Evolutionary conservation across 257 asterid species (phyloP).

Genomic region (Solanum arcanum): DNA sequence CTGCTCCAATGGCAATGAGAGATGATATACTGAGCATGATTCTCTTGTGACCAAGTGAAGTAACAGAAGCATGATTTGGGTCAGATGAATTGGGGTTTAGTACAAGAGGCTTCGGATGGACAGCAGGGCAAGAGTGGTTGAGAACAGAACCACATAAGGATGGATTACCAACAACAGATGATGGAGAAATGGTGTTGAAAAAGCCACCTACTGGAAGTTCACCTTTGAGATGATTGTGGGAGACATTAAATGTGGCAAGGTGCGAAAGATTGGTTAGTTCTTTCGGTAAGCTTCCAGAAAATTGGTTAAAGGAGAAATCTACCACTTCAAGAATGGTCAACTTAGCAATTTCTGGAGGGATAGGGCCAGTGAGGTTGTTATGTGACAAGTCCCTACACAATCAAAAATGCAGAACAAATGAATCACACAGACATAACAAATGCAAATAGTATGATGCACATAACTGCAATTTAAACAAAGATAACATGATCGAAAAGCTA

Average conservation of each 20-base stretch:
- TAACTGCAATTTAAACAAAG: background rate
- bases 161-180: slow-evolving; percentile 66
- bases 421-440: background rate
- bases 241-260: slow-evolving; percentile 48
- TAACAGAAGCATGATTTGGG: slow-evolving; percentile 31
- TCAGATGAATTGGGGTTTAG: slow-evolving; percentile 71
- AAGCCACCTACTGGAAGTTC: slow-evolving; percentile 81
- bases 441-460: background rate
- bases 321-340: slow-evolving; percentile 44
- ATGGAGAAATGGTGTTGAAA: slow-evolving; percentile 54
- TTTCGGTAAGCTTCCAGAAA: slow-evolving; percentile 62
- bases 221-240: slow-evolving; percentile 64
- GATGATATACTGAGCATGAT: slow-evolving; percentile 67
- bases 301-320: slow-evolving; percentile 66
- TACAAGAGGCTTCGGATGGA: slow-evolving; percentile 77
- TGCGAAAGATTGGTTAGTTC: slow-evolving; percentile 54
- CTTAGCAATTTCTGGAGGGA: slow-evolving; percentile 43
- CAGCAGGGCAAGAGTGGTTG: slow-evolving; percentile 70
- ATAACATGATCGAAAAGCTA: background rate
- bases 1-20: slow-evolving; percentile 82
- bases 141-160: slow-evolving; percentile 72
- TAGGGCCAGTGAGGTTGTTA: slow-evolving; percentile 56
- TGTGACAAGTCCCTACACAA: slow-evolving; percentile 44
- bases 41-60: slow-evolving; percentile 41
- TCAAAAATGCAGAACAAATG: slow-evolving; percentile 1